phyloP scores from a whole-genome alignment of 768 basidiomycete genomes.

The Boletus bicolor region DNA sequence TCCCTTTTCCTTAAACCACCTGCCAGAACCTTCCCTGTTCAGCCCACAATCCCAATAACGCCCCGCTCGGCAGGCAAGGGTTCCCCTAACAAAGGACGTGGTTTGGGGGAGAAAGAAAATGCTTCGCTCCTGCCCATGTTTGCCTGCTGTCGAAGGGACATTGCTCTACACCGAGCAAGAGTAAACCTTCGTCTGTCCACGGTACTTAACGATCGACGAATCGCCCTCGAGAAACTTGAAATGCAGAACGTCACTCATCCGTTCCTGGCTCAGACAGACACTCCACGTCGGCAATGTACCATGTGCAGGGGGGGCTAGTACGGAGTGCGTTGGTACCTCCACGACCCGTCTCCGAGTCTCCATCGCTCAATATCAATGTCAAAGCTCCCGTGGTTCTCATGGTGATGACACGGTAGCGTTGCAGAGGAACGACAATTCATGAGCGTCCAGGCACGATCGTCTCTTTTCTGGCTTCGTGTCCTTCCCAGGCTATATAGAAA shows the following conservation, averaged over 20 bases:
- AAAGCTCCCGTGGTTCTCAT: conserved; percentile 11
- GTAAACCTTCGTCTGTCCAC: conserved; percentile 23
- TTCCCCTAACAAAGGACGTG: conserved; percentile 40
- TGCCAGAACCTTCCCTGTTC: conserved; percentile 24
- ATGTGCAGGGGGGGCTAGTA: conserved; percentile 16
- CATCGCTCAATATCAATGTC: conserved; percentile 29
- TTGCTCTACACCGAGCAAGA: conserved; percentile 25
- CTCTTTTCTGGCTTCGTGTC: too few relatives aligned
- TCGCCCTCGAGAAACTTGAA: conserved; percentile 16
- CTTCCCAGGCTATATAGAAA: too few relatives aligned
- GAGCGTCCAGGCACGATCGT: too few relatives aligned
- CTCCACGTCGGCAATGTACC: conserved; percentile 18
- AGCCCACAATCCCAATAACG: conserved; percentile 29
- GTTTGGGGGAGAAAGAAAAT: conserved; percentile 59
- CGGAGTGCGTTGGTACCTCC: conserved; percentile 3
- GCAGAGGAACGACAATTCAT: conserved; percentile 13
- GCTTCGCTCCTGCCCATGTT: conserved; percentile 36
- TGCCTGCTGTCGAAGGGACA: conserved; percentile 47
- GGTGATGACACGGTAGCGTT: conserved; percentile 9
- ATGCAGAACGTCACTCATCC: conserved; percentile 25
- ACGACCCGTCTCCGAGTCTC: conserved; percentile 10
- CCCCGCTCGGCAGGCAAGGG: conserved; percentile 28
- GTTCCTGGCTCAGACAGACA: conserved; percentile 25
- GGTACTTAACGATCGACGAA: conserved; percentile 39
- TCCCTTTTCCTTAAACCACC: conserved; percentile 29